Conservation (phyloP, 2,329 filamentous ascomycete species). For the Colletotrichum agaves region DNA sequence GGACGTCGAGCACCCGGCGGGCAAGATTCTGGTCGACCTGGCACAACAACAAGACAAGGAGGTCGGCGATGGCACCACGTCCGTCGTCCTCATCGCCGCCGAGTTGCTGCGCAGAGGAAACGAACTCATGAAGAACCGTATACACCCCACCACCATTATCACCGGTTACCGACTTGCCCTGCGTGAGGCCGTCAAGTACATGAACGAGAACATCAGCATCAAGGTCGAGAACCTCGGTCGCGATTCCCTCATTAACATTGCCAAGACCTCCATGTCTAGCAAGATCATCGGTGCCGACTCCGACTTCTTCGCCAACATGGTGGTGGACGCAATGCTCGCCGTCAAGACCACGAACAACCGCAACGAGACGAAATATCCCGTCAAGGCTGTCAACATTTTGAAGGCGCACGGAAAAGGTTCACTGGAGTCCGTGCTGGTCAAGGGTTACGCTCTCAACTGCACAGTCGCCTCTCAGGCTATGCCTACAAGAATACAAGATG, state of each 20-base stretch:
- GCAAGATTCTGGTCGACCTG: slow-evolving; percentile 97
- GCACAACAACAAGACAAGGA: slow-evolving; percentile 99
- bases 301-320: slow-evolving; percentile 97
- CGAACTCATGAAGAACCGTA: slow-evolving; percentile 99
- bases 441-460: slow-evolving; percentile 98
- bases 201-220: slow-evolving; percentile 97
- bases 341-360: slow-evolving; percentile 94
- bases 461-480: slow-evolving; percentile 98
- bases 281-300: slow-evolving; percentile 98
- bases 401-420: slow-evolving; percentile 97
- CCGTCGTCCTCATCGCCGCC: slow-evolving; percentile 95
- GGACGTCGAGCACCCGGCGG: slow-evolving; percentile 97
- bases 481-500: slow-evolving; percentile 90
- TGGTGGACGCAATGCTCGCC: slow-evolving; percentile 93
- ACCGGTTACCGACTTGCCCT: slow-evolving; percentile 96
- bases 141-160: slow-evolving; percentile 99
- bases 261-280: slow-evolving; percentile 98
- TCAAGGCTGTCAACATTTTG: slow-evolving; percentile 98
- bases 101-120: slow-evolving; percentile 94
- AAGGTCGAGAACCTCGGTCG: slow-evolving; percentile 93
- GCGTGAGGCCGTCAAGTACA: slow-evolving; percentile 96
- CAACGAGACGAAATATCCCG: slow-evolving; percentile 93
- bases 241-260: slow-evolving; percentile 92
- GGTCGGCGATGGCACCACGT: slow-evolving; percentile 97
- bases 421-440: slow-evolving; percentile 88